phyloP scores from a whole-genome alignment of 2,329 filamentous ascomycete genomes.

The Didymellaceae sp. region DNA sequence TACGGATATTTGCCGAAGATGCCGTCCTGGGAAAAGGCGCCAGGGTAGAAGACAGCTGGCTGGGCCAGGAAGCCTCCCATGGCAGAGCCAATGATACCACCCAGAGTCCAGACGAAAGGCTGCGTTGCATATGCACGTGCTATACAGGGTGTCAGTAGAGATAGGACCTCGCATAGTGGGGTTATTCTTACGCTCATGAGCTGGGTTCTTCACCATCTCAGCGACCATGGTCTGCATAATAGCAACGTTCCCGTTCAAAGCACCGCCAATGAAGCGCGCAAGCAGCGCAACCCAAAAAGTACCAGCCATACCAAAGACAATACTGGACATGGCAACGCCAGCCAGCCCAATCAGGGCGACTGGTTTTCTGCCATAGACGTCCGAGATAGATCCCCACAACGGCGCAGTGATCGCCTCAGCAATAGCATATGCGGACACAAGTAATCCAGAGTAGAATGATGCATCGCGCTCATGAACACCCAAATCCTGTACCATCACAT shows the following conservation, averaged over 20 bases:
- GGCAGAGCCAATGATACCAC: constrained; percentile 83
- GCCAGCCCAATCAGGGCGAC: constrained; percentile 62
- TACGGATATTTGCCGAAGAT: constrained; percentile 84
- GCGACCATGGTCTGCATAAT: constrained; percentile 92
- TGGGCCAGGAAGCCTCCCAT: constrained; percentile 88
- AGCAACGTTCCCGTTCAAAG: constrained; percentile 90
- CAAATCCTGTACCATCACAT: constrained; percentile 49
- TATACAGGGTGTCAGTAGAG: constrained; percentile 44
- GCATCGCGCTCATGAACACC: constrained; percentile 52
- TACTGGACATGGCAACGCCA: constrained; percentile 82
- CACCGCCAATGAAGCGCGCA: constrained; percentile 77
- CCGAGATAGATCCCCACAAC: constrained; percentile 52
- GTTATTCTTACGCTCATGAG: constrained; percentile 77
- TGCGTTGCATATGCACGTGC: constrained; percentile 87
- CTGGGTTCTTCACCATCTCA: constrained; percentile 86
- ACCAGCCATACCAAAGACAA: constrained; percentile 80
- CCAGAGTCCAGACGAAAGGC: constrained; percentile 92
- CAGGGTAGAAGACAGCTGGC: constrained; percentile 77
- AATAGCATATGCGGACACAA: constrained; percentile 89
- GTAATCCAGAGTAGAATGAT: constrained; percentile 82
- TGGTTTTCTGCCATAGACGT: constrained; percentile 50
- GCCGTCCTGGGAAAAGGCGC: constrained; percentile 68
- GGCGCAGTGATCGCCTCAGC: constrained; percentile 87
- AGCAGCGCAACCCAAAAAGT: constrained; percentile 84
- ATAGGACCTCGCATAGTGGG: background rate